Base-by-base conservation (phyloP, 2,329 filamentous ascomycete species). In the Alternaria novae-zelandiae region DNA sequence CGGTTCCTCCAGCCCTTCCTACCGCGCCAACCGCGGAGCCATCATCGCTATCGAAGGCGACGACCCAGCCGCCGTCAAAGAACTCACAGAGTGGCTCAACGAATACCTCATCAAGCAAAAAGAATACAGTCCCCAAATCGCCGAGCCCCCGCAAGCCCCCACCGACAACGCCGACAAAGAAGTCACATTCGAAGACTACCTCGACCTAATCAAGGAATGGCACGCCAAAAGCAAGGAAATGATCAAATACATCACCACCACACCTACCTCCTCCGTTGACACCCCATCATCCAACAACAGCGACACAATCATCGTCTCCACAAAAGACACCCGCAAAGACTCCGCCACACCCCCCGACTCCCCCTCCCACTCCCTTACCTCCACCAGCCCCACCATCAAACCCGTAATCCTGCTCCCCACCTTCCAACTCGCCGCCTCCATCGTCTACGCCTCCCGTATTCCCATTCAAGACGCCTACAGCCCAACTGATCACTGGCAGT, bases 401-500 rank as follows among this genome's bases (percentile, higher is more conserved):
- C 93, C 93, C 0, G 87, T 97, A 25, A 89, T 94, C 4, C 83
- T 97, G 20, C 84, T 97, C 26, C 89, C 91, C 1, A 87, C 91
- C 21, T 97, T 93, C 80, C 93, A 93, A 65, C 87, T 97, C 44
- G 91, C 90, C 12, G 87, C 91, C 0, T 90, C 92, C 1, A 92
- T 97, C 76, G 83, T 85, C 51, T 95, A 91, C 77, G 91, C 94
- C 1, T 88, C 87, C 58, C 84, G 86, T 13, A 89, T 94, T 46
- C 90, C 91, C 2, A 93, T 96, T 69, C 83, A 86, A 17, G 94
- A 97, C 75, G 85, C 86, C 7, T 97, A 96, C 78, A 87, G 89
- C 15, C 89, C 92, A 0, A 86, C 91, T n/a, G 94, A 97, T 73
- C 95, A 98, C 81, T 98, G 95, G 94, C 92, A 96, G 79, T 98